Base-by-base conservation (phyloP, 108 stramenopile genomes). In the Fragilariopsis cylindrus region DNA sequence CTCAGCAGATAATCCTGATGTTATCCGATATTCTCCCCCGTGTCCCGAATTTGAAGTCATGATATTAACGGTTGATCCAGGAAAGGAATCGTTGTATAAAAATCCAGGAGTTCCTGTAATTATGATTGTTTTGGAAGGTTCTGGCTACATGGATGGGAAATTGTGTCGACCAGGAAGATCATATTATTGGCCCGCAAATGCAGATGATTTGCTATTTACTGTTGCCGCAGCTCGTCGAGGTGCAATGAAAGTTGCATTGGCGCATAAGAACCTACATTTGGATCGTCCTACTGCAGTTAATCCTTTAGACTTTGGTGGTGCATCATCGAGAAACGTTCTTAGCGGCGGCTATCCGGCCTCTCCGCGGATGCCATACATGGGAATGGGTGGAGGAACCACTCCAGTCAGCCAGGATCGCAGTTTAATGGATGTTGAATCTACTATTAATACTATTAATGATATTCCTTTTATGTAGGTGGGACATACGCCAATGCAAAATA, bases 11-110 rank as follows among this genome's bases (percentile, higher is more conserved):
- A 89, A 85, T 64, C 70, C 85, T 30, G 81, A 88, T 16, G 88
- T 89, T 53, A 82, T 90, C 62, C 86, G 92, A 46, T 93, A 93
- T 75, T 83, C 89, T 15, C 92, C 92, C 5, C 92, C 92, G 9
- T 87, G 85, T 48, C 85, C 83, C 18, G 92, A 93, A 67, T 93
- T 93, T 71, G 89, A 90, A 78, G 92, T 93, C 8, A 79, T 90
- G 81, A 75, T 90, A 48, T 70, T 90, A 11, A 84, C 83, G 42
- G 79, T 85, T 55, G 87, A 87, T 65, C 88, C 90, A 2, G 92
- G 92, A 8, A 82, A 88, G 40, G 73, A 71, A 7, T 73, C 87
- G 16, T 63, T 69, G 1, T 74, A 86, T 52, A 81, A 82, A 18
- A 83, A 81, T 16, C 81, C 85, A 7, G 76, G 76, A 3, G 84